Conservation (phyloP, 2,329 filamentous ascomycete genomes). For the Ophiocordyceps robertsii region DNA sequence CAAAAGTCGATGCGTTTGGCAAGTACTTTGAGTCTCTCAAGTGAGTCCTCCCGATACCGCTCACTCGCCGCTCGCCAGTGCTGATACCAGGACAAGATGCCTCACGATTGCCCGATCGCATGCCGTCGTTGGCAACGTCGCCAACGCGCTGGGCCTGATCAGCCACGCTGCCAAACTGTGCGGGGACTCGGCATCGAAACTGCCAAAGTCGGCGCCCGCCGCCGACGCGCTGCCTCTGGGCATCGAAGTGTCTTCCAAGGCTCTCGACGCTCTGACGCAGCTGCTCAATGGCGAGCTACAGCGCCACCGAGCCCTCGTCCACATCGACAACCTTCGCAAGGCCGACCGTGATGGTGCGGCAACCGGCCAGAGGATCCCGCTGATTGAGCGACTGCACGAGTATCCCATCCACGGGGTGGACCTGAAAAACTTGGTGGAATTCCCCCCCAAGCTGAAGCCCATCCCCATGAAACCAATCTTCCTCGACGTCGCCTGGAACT, state of each 20-base stretch:
- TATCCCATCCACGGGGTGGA: constrained; percentile 63
- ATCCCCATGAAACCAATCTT: constrained; percentile 92
- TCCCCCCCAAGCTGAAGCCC: constrained; percentile 69
- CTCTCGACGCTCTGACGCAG: constrained; percentile 43
- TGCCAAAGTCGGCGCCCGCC: constrained; percentile 23
- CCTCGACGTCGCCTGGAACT: constrained; percentile 95
- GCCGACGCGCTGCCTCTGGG: constrained; percentile 35
- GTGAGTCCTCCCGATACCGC: constrained; percentile 30
- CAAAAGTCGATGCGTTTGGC: constrained; percentile 64
- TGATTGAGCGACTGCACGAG: constrained; percentile 62
- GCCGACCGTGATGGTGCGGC: constrained; percentile 27
- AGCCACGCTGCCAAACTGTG: constrained; percentile 55
- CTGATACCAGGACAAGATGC: constrained; percentile 35
- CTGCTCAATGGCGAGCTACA: constrained; percentile 61
- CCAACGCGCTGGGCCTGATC: constrained; percentile 77
- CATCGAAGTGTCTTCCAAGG: constrained; percentile 49
- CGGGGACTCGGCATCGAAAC: constrained; percentile 34
- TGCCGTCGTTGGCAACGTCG: constrained; percentile 54
- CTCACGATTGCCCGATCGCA: constrained; percentile 80
- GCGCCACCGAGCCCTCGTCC: constrained; percentile 73
- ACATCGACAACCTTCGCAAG: constrained; percentile 55
- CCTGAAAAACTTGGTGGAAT: constrained; percentile 69
- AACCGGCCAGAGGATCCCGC: constrained; percentile 26
- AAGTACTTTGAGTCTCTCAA: constrained; percentile 83
- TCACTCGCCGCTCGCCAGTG: not conserved